A percentile compares a stretch with the other conserved stretches of the same genome.
These are phyloP conservation scores for Magnaporthales sp. DNA, from an alignment of 2,329 filamentous ascomycete species.

Conservation along the genomic window DNA sequence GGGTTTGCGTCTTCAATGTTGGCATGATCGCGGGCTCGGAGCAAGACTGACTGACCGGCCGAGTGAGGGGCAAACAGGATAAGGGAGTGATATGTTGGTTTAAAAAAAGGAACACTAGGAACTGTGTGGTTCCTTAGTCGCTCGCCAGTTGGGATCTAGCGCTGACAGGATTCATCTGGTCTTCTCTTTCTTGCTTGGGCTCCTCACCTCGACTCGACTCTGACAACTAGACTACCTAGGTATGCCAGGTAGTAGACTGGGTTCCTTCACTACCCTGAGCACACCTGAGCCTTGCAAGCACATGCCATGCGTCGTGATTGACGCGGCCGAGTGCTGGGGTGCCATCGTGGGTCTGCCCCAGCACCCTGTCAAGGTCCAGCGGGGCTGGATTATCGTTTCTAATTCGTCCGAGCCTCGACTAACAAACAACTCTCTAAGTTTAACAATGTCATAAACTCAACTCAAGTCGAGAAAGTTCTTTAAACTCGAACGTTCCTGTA, in stretches of 20 bases:
- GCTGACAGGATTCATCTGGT: neutral
- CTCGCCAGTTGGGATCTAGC: neutral
- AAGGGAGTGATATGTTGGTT: neutral
- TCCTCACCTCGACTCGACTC: neutral
- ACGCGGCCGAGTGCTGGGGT: neutral
- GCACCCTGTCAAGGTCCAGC: neutral
- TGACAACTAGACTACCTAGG: neutral
- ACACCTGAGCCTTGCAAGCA: neutral
- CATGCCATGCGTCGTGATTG: neutral
- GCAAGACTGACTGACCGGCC: neutral
- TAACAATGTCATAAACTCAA: neutral
- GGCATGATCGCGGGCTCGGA: conserved; percentile 9
- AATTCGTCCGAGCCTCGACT: neutral
- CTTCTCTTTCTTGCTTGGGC: neutral
- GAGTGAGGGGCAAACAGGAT: neutral
- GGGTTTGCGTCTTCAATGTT: conserved; percentile 8
- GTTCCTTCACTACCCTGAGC: too few species aligned
- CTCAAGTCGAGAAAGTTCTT: neutral
- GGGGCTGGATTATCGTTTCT: neutral
- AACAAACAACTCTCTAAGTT: neutral
- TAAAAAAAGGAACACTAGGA: neutral
- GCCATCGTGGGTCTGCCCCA: neutral
- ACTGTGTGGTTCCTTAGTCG: neutral
- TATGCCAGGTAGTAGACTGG: too few species aligned
- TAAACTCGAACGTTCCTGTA: neutral